Percentiles rank a stretch among this genome's conserved stretches.
These are phyloP conservation scores for Hypoxylon sp. DNA, from an alignment of 2,329 filamentous ascomycete species.

Conservation along the genomic window DNA sequence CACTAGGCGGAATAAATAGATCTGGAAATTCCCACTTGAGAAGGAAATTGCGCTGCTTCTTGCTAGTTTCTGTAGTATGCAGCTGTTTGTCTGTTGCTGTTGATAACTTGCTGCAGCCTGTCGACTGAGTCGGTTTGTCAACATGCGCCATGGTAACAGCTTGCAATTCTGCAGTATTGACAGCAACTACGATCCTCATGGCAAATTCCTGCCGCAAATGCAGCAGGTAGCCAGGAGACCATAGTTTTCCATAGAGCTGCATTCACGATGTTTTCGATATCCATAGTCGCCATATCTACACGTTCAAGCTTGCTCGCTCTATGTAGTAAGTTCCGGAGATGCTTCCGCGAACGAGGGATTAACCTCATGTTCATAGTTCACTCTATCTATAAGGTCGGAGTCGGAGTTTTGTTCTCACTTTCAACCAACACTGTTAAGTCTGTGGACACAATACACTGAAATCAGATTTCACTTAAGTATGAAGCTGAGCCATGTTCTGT, in stretches of 20 bases:
- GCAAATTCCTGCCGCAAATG: conserved; percentile 1
- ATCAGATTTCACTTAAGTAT: background rate
- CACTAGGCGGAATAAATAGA: background rate
- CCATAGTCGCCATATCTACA: background rate
- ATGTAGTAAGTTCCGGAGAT: background rate
- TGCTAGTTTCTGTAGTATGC: background rate
- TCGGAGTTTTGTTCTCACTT: background rate
- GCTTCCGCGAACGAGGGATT: background rate
- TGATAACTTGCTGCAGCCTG: background rate
- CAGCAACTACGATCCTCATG: background rate
- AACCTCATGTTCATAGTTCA: background rate
- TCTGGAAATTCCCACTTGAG: background rate
- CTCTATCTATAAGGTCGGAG: background rate
- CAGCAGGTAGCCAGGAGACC: background rate
- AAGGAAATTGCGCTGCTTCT: background rate
- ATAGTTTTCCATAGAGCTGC: background rate
- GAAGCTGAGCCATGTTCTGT: too few species aligned
- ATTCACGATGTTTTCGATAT: background rate
- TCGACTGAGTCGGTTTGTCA: conserved; percentile 1
- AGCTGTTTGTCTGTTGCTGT: background rate
- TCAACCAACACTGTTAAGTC: background rate
- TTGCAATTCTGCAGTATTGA: background rate
- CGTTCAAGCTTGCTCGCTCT: background rate
- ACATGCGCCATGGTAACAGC: background rate
- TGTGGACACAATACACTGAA: background rate